Base-by-base conservation (phyloP, 208 protist genomes). In the Acanthamoeba sp. region DNA sequence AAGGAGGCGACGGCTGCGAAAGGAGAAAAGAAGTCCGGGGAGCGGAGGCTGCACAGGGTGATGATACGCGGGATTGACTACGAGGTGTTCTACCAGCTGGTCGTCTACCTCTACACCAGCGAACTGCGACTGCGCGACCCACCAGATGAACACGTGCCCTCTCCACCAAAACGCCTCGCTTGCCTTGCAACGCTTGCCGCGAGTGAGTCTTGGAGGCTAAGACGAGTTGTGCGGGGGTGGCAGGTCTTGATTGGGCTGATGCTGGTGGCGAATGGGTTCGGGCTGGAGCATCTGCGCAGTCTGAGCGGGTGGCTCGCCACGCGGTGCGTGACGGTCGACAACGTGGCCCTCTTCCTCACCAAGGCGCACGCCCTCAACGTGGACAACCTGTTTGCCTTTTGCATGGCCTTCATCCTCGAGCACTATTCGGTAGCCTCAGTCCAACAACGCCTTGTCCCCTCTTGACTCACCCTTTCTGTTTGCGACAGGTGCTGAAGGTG, bases 61-160 rank as follows among this genome's bases (percentile, higher is more conserved):
- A 73, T 73, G 27, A 73, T 91, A 5, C 7, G 66, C 9, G 90
- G 52, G 9, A 64, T 93, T 34, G 32, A 52, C 1, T 93, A 84
- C 34, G 59, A 76, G 4, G 69, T 82, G 6, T 93, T 93, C 48
- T 82, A 93, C 32, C 90, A 93, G 29, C 40, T 93, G 22, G 18
- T 93, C 12, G 66, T 93, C 40, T 93, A 93, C 84, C 71, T 93
- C 36, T 93, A 93, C 90, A 93, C 90, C 6, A 48, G 90, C 52
- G 85, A 91, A 22, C 38, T 91, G 27, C 62, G 62, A n/a, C 62
- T 91, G 32, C 62, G 48, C 55, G 85, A 91, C 27, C 85, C 85
- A 52, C 62, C 48, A 71, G 62, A 91, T 38, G 52, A 76, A 34
- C 38, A 76, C 9, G 62, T 73, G 73, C 85, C 12, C 27, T 40